phyloP scores from a whole-genome alignment of 352 stramenopile genomes.

The Pythium biforme region DNA sequence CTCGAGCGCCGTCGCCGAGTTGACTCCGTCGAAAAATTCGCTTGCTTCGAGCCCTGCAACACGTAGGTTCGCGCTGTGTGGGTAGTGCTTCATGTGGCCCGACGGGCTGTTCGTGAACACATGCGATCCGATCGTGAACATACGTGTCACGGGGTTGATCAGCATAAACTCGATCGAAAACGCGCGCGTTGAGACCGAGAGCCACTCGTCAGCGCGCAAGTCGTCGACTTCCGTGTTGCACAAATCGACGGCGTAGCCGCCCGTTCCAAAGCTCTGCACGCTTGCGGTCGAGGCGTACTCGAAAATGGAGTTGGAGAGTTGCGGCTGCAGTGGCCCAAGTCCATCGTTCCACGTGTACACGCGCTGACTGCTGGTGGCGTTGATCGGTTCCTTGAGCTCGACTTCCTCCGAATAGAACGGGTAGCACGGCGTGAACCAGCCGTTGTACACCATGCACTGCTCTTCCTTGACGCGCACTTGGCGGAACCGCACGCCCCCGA shows the following conservation, averaged over 20 bases:
- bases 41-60: conserved; percentile 74
- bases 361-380: conserved; percentile 37
- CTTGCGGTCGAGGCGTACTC: conserved; percentile 35
- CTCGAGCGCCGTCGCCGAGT: background rate
- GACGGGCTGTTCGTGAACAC: conserved; percentile 81
- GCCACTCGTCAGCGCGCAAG: conserved; percentile 66
- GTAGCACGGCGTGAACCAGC: conserved; percentile 68
- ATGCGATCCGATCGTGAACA: conserved; percentile 86
- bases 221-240: conserved; percentile 59
- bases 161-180: conserved; percentile 85
- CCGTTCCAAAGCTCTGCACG: conserved; percentile 53
- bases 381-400: conserved; percentile 53
- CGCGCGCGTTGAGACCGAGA: conserved; percentile 78
- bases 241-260: conserved; percentile 76
- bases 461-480: conserved; percentile 79
- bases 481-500: conserved; percentile 77
- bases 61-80: conserved; percentile 79
- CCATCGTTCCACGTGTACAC: conserved; percentile 69
- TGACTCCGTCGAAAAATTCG: conserved; percentile 25
- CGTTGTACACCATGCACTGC: conserved; percentile 64
- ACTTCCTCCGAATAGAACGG: conserved; percentile 55
- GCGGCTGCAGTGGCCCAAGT: conserved; percentile 52
- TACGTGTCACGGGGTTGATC: conserved; percentile 85
- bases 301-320: conserved; percentile 56
- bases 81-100: conserved; percentile 78